Evolutionary conservation across 129 eudicot species (phyloP), one percentile per base, ranked within the genome.

Genomic region (Pittosporum tobira): DNA sequence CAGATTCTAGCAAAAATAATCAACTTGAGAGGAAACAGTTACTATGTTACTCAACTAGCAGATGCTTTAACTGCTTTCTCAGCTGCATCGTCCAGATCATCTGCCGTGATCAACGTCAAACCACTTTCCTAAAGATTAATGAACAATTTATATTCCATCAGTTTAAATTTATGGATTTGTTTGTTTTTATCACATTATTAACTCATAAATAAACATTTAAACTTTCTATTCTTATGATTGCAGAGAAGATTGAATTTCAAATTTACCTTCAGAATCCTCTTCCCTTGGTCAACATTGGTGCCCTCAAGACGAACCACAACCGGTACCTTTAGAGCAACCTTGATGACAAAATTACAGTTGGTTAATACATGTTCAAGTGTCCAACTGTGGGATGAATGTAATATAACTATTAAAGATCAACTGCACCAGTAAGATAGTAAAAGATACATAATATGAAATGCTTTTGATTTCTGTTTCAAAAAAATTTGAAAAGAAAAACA

Each of bases 11-110:
- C 11, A 46, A 50, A 59, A 48, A 47, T 48, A 47, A 40, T 37
- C 57, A 38, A 30, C 38, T 24, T 4, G 5, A 11, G 42, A 14
- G 13, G 44, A 40, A 62, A n/a, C n/a, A n/a, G n/a, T n/a, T n/a
- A n/a, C n/a, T n/a, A n/a, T n/a, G n/a, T 40, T 14, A 48, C 50
- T 77, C 72, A 77, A 15, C 58, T 53, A 40, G 81, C 48, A 21
- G 79, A 49, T 27, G 97, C 84, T 71, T 80, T 85, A 27, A 90
- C 97, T 49, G 97, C 97, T 71, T 90, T 90, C 70, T 80, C 89
- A 26, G 95, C 97, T 11, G 97, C 97, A 75, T 90, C 97, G 51
- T 90, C 97, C 62, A 90, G 76, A 80, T 90, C 97, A 65, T 90
- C 97, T 37, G 95, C 97, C 57, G 97, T 85, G 66, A 90, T 71